Evolutionary conservation across 2,329 filamentous ascomycete genomes (phyloP).

Genomic region (Aspergillus sp.): DNA sequence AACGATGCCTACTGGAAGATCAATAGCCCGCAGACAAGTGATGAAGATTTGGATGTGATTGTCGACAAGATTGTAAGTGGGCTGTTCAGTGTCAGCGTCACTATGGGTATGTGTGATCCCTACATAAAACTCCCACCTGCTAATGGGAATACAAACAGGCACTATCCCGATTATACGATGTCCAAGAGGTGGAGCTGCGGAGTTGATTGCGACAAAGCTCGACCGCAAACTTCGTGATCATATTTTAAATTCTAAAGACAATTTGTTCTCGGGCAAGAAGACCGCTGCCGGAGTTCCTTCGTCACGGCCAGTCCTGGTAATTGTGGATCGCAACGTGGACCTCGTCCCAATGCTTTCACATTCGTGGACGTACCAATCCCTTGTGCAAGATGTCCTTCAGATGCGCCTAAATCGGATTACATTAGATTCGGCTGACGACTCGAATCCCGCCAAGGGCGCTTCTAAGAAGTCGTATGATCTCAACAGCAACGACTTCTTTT

Average conservation of each 20-base stretch:
- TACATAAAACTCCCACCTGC: neutral
- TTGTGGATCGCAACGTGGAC: conserved; percentile 93
- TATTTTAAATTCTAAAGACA: conserved; percentile 95
- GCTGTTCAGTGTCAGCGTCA: conserved; percentile 97
- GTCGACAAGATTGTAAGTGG: conserved; percentile 92
- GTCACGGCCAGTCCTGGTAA: conserved; percentile 81
- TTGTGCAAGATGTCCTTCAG: conserved; percentile 72
- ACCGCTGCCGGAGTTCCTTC: conserved; percentile 61
- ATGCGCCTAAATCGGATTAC: conserved; percentile 92
- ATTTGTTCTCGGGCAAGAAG: conserved; percentile 75
- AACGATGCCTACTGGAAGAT: conserved; percentile 95
- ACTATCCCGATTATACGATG: conserved; percentile 94
- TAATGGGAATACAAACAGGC: conserved; percentile 45
- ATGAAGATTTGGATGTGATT: conserved; percentile 80
- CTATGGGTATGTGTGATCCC: conserved; percentile 66
- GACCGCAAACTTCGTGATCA: conserved; percentile 95
- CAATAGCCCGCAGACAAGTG: conserved; percentile 86
- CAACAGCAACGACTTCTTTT: conserved; percentile 89
- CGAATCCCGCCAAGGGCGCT: conserved; percentile 66
- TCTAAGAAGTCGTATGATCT: conserved; percentile 88
- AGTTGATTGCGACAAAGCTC: conserved; percentile 89
- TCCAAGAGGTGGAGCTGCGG: conserved; percentile 85
- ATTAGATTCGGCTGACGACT: conserved; percentile 77
- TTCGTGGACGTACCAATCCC: conserved; percentile 84
- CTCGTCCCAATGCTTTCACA: conserved; percentile 98